Evolutionary conservation across 495 filamentous ascomycete genomes (phyloP), one percentile per base, ranked within the genome.

Genomic region (Penicillium argentinense): DNA sequence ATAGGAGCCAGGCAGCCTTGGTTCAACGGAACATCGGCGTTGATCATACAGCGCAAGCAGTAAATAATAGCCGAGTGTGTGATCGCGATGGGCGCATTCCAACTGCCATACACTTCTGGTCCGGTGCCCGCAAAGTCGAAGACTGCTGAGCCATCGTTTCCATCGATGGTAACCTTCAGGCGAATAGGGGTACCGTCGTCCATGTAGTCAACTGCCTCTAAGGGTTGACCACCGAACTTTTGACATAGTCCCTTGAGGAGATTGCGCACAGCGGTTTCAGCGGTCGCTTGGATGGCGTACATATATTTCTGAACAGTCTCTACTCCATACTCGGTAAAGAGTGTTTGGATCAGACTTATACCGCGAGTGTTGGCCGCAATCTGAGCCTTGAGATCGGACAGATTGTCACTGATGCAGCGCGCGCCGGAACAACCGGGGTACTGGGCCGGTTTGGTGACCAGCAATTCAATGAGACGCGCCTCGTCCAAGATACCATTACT

Each of bases 41-140:
- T 85, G 58, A 98, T 96, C 57, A 98, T 82, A 65, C 87, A 91
- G 16, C 93, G 85, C 16, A 98, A 78, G 51, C 90, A 91, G 74
- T 97, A 98, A 63, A 98, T 98, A 57, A 97, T 96, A 38, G 93
- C 93, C 9, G 84, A 89, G 70, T 92, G 95, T 2, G 91, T 95
- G 38, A 98, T 88, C 18, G 93, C 91, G 71, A 95, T 81, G 1
- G 93, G 93, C 8, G 93, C 93, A 61, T 98, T 97, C 70, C 88
- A 91, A 66, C 95, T 96, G 43, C 79, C 92, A 63, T 96, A 95
- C 18, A 97, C 90, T 66, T 98, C 86, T 2, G 90, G 86, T 0
- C 93, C 93, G 1, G 93, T 98, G 24, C 72, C 72, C 1, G 53
- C 76, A 66, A 98, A 98, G 65, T 98, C 90, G 66, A 98, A 97